Conservation (phyloP, 352 stramenopile species). For the Pythium myriotylum region DNA sequence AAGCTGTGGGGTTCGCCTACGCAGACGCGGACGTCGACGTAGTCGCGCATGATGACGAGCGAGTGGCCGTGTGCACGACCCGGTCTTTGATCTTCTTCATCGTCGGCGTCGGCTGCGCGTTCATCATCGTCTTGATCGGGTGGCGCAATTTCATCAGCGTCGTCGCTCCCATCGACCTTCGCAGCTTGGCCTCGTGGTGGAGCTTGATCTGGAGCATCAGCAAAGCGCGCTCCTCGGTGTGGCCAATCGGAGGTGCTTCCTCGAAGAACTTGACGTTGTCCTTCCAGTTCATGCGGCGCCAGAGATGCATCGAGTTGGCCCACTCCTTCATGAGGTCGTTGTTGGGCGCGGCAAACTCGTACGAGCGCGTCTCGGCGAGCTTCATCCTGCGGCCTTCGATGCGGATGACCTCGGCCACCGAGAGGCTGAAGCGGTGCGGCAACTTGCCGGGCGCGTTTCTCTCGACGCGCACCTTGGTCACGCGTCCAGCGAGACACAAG, state of each 20-base stretch:
- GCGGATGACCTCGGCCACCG: constrained; percentile 63
- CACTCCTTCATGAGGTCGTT: constrained; percentile 87
- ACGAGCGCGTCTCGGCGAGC: constrained; percentile 58
- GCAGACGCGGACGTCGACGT: constrained; percentile 30
- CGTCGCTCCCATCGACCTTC: constrained; percentile 33
- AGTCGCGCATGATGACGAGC: constrained; percentile 30
- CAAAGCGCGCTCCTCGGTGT: constrained; percentile 58
- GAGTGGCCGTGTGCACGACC: constrained; percentile 21
- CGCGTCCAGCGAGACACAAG: constrained; percentile 64
- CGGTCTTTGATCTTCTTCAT: constrained; percentile 70
- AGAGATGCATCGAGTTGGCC: constrained; percentile 82
- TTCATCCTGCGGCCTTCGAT: constrained; percentile 83
- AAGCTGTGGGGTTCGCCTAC: not conserved
- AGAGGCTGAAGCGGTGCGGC: constrained; percentile 76
- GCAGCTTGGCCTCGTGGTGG: constrained; percentile 48
- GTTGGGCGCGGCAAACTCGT: constrained; percentile 70
- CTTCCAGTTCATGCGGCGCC: constrained; percentile 88
- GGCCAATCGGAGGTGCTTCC: constrained; percentile 45
- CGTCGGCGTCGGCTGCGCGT: constrained; percentile 56
- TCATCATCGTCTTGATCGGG: constrained; percentile 60
- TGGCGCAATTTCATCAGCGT: constrained; percentile 54
- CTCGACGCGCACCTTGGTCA: constrained; percentile 81
- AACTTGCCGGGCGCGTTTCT: constrained; percentile 62
- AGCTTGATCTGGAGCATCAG: constrained; percentile 63
- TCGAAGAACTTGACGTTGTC: constrained; percentile 89